Percentiles rank a stretch among this genome's conserved stretches.
Conservation (phyloP, 768 basidiomycete species). For the Lactarius akahatsu region DNA sequence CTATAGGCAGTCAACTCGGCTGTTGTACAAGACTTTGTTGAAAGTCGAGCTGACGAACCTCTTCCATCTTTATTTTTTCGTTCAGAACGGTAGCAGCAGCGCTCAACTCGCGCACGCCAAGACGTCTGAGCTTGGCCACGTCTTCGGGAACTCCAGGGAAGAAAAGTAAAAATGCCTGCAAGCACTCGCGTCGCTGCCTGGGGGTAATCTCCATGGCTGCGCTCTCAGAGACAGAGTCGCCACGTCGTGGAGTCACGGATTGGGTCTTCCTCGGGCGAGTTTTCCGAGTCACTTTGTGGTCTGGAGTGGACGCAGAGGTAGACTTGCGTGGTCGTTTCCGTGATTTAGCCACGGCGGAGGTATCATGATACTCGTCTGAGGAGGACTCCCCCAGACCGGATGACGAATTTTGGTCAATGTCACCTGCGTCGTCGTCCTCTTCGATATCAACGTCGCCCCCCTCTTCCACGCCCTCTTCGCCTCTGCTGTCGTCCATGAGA, state of each 20-base stretch:
- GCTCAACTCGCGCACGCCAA: slow-evolving; percentile 67
- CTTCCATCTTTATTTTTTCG: slow-evolving; percentile 71
- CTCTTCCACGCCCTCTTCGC: slow-evolving; percentile 34
- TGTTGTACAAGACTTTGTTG: background rate
- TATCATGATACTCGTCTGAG: slow-evolving; percentile 21
- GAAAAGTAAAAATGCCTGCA: slow-evolving; percentile 68
- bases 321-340: slow-evolving; percentile 21
- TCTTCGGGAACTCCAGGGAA: slow-evolving; percentile 55
- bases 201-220: slow-evolving; percentile 40
- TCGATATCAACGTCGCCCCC: slow-evolving; percentile 32
- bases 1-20: slow-evolving; percentile 39
- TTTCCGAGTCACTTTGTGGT: background rate
- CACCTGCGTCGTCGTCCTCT: slow-evolving; percentile 29
- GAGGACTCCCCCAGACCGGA: slow-evolving; percentile 28
- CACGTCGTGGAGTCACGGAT: slow-evolving; percentile 3
- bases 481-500: slow-evolving; percentile 44
- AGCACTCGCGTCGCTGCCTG: slow-evolving; percentile 53
- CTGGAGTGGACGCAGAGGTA: background rate
- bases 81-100: slow-evolving; percentile 60
- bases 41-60: slow-evolving; percentile 44
- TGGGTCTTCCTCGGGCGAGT: slow-evolving; percentile 15
- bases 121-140: slow-evolving; percentile 50
- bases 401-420: slow-evolving; percentile 37
- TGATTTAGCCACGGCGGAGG: slow-evolving; percentile 8
- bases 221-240: slow-evolving; percentile 1